Base-by-base conservation (phyloP, 78 protist genomes). In the Dictyostelium capitatum region DNA sequence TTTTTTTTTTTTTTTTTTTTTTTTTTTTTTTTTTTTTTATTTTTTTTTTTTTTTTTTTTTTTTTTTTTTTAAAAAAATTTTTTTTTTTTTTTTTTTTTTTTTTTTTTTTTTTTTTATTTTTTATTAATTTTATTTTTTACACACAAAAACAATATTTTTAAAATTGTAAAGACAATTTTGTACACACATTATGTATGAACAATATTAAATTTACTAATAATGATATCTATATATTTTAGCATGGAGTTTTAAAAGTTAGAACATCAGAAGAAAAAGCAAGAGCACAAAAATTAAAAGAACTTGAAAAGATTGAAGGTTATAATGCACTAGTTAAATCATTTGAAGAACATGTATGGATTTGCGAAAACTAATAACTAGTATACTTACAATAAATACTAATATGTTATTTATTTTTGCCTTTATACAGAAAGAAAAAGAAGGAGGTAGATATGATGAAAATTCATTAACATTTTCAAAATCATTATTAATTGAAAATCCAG, bases 401-500 rank as follows among this genome's bases (percentile, higher is more conserved):
- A 54, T 17, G 14, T 56, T 56, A 54, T 54, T n/a, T n/a, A 57
- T n/a, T 20, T 20, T n/a, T n/a, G n/a, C 7, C 5, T 46, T 5
- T 75, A 23, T 46, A 53, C 54, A 78, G 83, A 79, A 70, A 79
- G 30, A 80, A 59, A 53, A 53, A 50, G 50, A 54, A 47, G 30
- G 64, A 19, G 80, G 79, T 37, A 20, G 37, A 25, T 53, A 53
- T n/a, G 67, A 72, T 46, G 75, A 79, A 80, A 28, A 17, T 8
- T 94, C 95, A 30, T 28, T 94, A 20, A 28, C 37, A 20, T 4
- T 64, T 72, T 30, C 95, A 19, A 90, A 73, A 41, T 43, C 23
- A 37, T 46, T 96, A 37, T 85, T 98, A 14, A 72, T 43, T 30
- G n/a, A 82, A 14, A 97, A 97, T 79, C 97, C 98, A n/a, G 99